phyloP scores from a whole-genome alignment of 169 alveolate genomes.

The Theileria equi region DNA sequence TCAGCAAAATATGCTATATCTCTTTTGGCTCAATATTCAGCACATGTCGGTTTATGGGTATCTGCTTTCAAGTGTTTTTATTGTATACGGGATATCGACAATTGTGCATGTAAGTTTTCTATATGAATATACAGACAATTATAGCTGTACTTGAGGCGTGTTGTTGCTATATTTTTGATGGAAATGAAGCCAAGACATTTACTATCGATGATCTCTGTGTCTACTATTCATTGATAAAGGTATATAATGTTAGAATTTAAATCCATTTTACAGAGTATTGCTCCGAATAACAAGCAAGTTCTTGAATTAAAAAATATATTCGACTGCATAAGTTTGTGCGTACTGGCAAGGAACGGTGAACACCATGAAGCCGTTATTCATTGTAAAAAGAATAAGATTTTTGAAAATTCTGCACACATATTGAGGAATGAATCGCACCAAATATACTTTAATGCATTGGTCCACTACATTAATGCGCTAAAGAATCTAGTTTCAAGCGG shows the following conservation, averaged over 20 bases:
- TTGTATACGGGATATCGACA: constrained; percentile 58
- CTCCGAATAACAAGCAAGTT: constrained; percentile 54
- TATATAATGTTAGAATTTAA: too few species aligned
- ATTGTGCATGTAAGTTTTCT: constrained; percentile 30
- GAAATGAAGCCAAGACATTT: constrained; percentile 1
- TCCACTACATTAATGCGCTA: constrained; percentile 48
- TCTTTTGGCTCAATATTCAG: constrained; percentile 60
- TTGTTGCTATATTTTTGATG: constrained; percentile 56
- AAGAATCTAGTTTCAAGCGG: constrained; percentile 49
- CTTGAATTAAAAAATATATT: constrained; percentile 33
- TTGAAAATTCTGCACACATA: constrained; percentile 29
- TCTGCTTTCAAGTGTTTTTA: constrained; percentile 62
- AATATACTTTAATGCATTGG: constrained; percentile 60
- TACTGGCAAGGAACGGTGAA: constrained; percentile 31
- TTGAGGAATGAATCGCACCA: constrained; percentile 62
- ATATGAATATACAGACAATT: neutral
- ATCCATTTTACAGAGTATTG: constrained; percentile 42
- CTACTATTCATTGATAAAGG: constrained; percentile 47
- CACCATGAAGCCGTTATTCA: constrained; percentile 38
- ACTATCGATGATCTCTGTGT: constrained; percentile 42
- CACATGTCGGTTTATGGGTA: constrained; percentile 55
- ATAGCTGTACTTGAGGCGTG: constrained; percentile 57
- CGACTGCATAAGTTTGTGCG: constrained; percentile 50
- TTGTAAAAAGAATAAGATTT: constrained; percentile 32
- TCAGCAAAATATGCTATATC: constrained; percentile 56